Percentiles rank a stretch among this genome's conserved stretches.
phyloP scores from a whole-genome alignment of 345 rosid genomes.

The Erodium maritimum region DNA sequence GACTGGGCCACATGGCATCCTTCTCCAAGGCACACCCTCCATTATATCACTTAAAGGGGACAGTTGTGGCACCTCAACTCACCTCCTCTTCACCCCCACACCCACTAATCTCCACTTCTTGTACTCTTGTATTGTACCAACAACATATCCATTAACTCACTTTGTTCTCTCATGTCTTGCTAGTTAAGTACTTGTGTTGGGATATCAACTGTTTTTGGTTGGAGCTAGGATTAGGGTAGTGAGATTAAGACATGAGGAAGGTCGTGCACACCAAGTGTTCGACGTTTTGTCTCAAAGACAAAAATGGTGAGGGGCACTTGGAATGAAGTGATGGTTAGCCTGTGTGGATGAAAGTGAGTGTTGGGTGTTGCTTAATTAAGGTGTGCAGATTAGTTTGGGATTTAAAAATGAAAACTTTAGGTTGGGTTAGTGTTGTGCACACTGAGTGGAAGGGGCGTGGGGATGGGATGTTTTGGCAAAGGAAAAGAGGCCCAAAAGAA shows the following conservation, averaged over 20 bases:
- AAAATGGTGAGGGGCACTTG: not conserved
- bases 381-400: not conserved
- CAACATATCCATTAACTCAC: not conserved
- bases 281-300: not conserved
- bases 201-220: too few relatives aligned
- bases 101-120: not conserved
- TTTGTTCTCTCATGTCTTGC: too few relatives aligned
- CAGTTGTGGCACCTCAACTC: not conserved
- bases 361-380: not conserved
- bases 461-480: not conserved
- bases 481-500: slow-evolving; percentile 12
- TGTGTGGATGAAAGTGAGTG: not conserved
- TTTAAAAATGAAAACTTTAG: not conserved
- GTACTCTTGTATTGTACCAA: not conserved
- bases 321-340: not conserved
- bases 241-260: too few relatives aligned
- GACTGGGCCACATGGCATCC: not conserved
- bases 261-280: not conserved
- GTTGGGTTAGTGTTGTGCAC: not conserved
- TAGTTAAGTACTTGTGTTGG: too few relatives aligned
- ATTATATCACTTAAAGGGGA: not conserved
- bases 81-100: not conserved
- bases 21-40: not conserved
- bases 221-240: too few relatives aligned
- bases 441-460: too few relatives aligned